Conservation (phyloP, 139 green algal species). For the Mesotaenium endlicherianum region DNA sequence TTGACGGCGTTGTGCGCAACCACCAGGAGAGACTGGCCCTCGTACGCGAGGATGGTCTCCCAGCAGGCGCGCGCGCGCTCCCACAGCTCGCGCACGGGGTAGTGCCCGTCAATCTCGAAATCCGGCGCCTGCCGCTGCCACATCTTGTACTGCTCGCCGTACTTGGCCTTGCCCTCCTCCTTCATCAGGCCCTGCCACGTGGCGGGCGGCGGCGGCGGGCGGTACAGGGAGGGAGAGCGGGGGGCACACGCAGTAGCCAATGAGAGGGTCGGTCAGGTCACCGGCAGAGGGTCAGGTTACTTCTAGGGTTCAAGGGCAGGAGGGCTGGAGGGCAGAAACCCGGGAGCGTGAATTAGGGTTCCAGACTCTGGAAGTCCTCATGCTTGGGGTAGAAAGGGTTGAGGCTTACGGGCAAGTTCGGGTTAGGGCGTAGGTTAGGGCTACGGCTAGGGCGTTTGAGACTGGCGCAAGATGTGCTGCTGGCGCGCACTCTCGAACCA, state of each 20-base stretch:
- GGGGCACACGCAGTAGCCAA: too few relatives aligned
- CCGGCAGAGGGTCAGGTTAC: too few relatives aligned
- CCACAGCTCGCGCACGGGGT: constrained; percentile 56
- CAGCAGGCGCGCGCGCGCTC: constrained; percentile 79
- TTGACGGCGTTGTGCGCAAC: constrained; percentile 97
- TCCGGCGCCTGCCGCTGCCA: constrained; percentile 77
- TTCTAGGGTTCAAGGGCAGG: background rate
- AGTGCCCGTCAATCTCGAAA: constrained; percentile 86
- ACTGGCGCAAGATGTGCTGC: too few relatives aligned
- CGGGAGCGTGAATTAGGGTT: too few relatives aligned
- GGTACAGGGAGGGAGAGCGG: background rate
- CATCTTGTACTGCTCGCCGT: constrained; percentile 63
- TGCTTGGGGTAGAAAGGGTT: too few relatives aligned
- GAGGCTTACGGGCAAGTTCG: too few relatives aligned
- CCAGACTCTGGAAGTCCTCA: too few relatives aligned
- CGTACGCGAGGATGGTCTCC: constrained; percentile 67
- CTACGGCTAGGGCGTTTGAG: too few relatives aligned
- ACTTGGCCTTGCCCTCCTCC: constrained; percentile 71
- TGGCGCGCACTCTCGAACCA: too few relatives aligned
- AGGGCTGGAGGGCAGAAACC: too few relatives aligned
- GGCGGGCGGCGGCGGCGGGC: background rate
- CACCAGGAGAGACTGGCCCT: constrained; percentile 64
- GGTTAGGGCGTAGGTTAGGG: too few relatives aligned
- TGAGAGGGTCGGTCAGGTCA: too few relatives aligned
- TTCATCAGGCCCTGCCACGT: constrained; percentile 81